Evolutionary conservation across 345 rosid genomes (phyloP), one percentile per base, ranked within the genome.

Genomic region (Abelmoschus esculentus): DNA sequence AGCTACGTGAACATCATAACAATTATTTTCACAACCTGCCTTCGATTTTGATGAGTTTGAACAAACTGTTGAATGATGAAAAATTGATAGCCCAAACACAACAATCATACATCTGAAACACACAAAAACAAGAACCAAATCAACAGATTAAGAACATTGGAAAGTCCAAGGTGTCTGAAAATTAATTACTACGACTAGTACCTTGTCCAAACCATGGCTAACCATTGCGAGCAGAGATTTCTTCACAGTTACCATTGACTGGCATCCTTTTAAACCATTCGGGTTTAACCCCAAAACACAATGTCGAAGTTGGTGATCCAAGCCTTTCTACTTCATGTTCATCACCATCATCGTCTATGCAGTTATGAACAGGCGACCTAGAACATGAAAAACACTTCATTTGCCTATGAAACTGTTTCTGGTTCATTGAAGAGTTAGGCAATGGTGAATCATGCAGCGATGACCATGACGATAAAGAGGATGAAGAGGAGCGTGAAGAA

Each of bases 391-490:
- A 73, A 44, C 50, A 76, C 52, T 31, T 22, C 0, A 52, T 8
- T 15, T 34, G 55, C 7, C 44, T 64, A 36, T 15, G 61, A 34
- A 14, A 19, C 26, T 3, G 14, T 54, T 73, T 76, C 14, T 72
- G 75, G 13, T 59, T 79, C 75, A 5, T 49, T 61, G 84, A 12
- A 29, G 53, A 64, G 36, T 10, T 15, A 22, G 28, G 31, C 5
- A 36, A 70, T 3, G 68, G 29, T 2, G 78, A 56, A 7, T 77
- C 74, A 17, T 67, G 70, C 7, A 80, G 22, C 2, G 87, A 79
- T 2, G 69, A 81, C 0, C 80, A 78, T 5, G 83, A 83, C 5
- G 84, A 77, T 0, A 82, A 77, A 2, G 82, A 77, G 1, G 85
- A 60, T 4, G 76, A 12, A 52, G 83, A 81, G 28, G 79, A 79